Evolutionary conservation across 495 filamentous ascomycete species (phyloP), one percentile per base, ranked within the genome.

Genomic region (Podospora didyma): DNA sequence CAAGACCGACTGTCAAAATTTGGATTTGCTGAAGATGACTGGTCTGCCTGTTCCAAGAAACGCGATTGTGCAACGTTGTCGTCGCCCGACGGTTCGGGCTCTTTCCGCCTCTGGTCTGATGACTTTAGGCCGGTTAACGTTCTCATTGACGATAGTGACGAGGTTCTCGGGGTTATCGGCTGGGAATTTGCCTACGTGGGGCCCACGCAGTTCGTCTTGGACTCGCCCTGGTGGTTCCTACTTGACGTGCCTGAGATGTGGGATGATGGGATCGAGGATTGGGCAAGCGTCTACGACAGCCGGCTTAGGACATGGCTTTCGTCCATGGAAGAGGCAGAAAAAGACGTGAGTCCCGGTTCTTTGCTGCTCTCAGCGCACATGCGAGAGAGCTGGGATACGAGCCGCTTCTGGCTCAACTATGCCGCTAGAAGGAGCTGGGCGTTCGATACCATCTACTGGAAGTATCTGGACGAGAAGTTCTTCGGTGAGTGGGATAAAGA

Each of bases 131-230:
- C 66, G 2, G 35, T 14, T 17, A 73, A 71, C 42, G 42, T 67
- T 20, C 54, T 73, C 17, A 16, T 73, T 0, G 55, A 62, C 49
- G 47, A 57, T 14, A 19, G 39, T 10, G 42, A 51, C 20, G 10
- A 28, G 16, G 24, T 66, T 6, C 35, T 63, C 41, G 63, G 57
- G 7, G 61, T 62, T 11, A 65, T 72, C 51, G 74, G 74, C 57
- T 76, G 73, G 70, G 73, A 75, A 59, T 78, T 75, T 51, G 58
- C 72, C n/a, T 77, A 77, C 49, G 65, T 60, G 20, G 73, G 64
- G n/a, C 74, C 70, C 14, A 59, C 65, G 16, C 65, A 76, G 50
- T 76, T 79, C 57, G 56, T 61, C 23, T 61, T 67, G 35, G 68
- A 69, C 50, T 68, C 71, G 19, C 71, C 73, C 3, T 76, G 72